Base-by-base conservation (phyloP, 2,329 filamentous ascomycete species). In the Sporothrix humicola region DNA sequence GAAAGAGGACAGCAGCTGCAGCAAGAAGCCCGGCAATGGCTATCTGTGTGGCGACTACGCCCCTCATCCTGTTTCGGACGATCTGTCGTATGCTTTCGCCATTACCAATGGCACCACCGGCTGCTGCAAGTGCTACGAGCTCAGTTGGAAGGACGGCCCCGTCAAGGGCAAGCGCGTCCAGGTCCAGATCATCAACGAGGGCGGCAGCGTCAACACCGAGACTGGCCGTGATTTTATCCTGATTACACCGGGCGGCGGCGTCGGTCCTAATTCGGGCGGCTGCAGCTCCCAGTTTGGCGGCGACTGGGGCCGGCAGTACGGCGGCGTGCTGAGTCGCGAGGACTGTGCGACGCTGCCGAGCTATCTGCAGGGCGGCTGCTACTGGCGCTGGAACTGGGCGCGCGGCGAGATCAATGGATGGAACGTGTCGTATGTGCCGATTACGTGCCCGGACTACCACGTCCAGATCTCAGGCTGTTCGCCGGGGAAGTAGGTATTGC, bases 51-150 rank as follows among this genome's bases (percentile, higher is more conserved):
- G 73, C 13, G 63, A 74, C 59, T 78, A 76, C 74, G 65, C 71
- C 52, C 75, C 77, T 3, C 71, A 70, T 12, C 75, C 76, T 0
- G 73, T 77, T 6, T 37, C 63, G 37, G 72, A 76, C 15, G 54
- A 74, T 13, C 73, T 78, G 26, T 71, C 59, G 50, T 73, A 74
- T 54, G 76, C 75, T 15, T 78, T 78, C 63, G 77, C 75, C 42
- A 59, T 77, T 15, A 76, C 75, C 10, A 65, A 76, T 31, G 75
- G 73, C 44, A 63, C 73, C 4, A 72, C 74, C 15, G 74, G 76
- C 59, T 78, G 77, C 76, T 78, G 77, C 75, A 73, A 74, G 71
- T 78, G 77, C 75, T 78, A 71, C 68, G 76, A 77, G 72, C 73
- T 78, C 13, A 10, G 17, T 2, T 78, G 76, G 75, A 75, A 69